A percentile compares a stretch with the other conserved stretches of the same genome.
Evolutionary conservation across 768 basidiomycete genomes (phyloP).

Genomic region (Amanita exitialis): DNA sequence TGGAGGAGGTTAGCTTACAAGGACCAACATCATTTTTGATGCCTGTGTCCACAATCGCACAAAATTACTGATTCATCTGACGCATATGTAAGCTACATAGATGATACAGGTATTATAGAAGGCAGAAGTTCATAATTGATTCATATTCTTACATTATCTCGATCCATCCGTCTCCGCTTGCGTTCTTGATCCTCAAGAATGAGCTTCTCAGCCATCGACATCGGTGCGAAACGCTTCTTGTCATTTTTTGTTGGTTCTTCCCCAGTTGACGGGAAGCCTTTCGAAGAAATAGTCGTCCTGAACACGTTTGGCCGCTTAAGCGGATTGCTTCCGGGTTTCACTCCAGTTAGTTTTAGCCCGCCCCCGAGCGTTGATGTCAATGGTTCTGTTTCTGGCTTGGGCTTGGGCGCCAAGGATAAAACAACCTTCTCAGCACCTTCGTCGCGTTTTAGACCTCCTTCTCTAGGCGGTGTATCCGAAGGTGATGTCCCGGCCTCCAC

Average conservation of each 20-base stretch:
- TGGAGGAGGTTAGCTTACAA: no score
- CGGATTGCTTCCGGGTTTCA: slow-evolving; percentile 51
- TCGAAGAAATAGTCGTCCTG: slow-evolving; percentile 36
- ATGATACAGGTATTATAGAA: background rate
- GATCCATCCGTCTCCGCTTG: slow-evolving; percentile 71
- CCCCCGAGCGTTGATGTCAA: slow-evolving; percentile 24
- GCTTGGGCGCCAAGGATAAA: slow-evolving; percentile 58
- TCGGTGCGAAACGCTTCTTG: slow-evolving; percentile 53
- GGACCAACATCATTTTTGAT: no score
- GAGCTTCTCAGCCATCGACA: slow-evolving; percentile 79
- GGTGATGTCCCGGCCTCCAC: slow-evolving; percentile 28
- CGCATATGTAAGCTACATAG: background rate
- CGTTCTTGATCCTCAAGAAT: slow-evolving; percentile 89
- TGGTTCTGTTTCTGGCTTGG: slow-evolving; percentile 19
- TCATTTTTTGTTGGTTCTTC: slow-evolving; percentile 42
- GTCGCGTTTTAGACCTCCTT: slow-evolving; percentile 61
- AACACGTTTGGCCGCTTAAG: slow-evolving; percentile 70
- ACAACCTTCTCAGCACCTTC: slow-evolving; percentile 68
- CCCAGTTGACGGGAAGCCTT: slow-evolving; percentile 15
- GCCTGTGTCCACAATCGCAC: no score
- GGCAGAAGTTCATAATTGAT: slow-evolving; percentile 1
- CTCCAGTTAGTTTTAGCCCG: slow-evolving; percentile 52
- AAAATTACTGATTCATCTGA: no score
- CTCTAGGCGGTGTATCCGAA: slow-evolving; percentile 28
- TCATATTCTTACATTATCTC: slow-evolving; percentile 23